Conservation (phyloP, 2,329 filamentous ascomycete species). For the Metarhizium album region DNA sequence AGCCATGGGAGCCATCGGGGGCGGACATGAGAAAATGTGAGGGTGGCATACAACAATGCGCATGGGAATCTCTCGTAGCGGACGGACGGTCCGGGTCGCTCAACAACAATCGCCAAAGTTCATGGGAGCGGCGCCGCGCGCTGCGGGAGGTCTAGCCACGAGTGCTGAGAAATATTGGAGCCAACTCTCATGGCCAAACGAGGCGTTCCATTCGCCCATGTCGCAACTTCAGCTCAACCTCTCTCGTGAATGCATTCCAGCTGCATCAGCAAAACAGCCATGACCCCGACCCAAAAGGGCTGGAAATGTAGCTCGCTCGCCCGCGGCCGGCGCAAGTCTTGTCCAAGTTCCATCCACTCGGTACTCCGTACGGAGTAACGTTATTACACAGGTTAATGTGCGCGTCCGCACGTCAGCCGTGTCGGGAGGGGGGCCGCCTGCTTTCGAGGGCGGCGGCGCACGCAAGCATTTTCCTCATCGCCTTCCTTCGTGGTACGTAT, state of each 20-base stretch:
- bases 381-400: too few species aligned
- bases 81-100: constrained; percentile 2
- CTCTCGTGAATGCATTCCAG: background rate
- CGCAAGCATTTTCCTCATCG: background rate
- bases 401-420: too few species aligned
- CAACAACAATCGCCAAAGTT: background rate
- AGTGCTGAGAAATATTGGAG: background rate
- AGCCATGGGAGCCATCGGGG: background rate
- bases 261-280: background rate
- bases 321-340: too few species aligned
- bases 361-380: too few species aligned
- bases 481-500: background rate
- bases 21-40: background rate
- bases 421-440: too few species aligned
- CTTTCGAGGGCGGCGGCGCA: background rate
- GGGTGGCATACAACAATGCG: constrained; percentile 2
- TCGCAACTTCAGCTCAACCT: background rate
- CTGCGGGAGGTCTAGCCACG: background rate
- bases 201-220: background rate
- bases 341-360: too few species aligned
- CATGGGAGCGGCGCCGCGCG: background rate
- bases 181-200: background rate
- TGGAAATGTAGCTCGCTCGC: background rate
- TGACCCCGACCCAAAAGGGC: too few species aligned
- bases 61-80: background rate